Evolutionary conservation across 129 eudicot species (phyloP).

Genomic region (Cynara cardunculus): DNA sequence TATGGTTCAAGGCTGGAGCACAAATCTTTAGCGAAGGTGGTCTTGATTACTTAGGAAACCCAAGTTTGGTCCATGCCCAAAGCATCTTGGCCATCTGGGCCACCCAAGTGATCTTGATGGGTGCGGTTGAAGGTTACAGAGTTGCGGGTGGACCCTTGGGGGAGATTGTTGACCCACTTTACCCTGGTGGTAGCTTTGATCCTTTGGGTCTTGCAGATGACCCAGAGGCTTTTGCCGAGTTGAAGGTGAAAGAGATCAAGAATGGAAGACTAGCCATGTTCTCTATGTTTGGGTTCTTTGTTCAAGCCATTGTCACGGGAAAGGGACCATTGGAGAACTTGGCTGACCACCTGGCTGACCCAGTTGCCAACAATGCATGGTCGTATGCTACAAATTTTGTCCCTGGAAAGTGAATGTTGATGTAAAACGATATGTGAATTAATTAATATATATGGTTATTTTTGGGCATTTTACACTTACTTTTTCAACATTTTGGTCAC

Average conservation of each 20-base stretch:
- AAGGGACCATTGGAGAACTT: constrained; percentile 78
- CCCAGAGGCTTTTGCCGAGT: constrained; percentile 74
- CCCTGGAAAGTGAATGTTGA: constrained; percentile 50
- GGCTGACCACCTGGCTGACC: constrained; percentile 70
- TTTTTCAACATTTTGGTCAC: not conserved
- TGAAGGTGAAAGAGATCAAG: constrained; percentile 70
- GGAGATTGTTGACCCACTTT: constrained; percentile 69
- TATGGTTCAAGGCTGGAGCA: constrained; percentile 77
- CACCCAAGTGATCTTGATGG: constrained; percentile 62
- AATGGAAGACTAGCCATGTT: constrained; percentile 73
- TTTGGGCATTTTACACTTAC: not conserved
- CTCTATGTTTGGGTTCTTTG: constrained; percentile 74
- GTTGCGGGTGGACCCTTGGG: constrained; percentile 75
- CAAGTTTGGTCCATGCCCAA: constrained; percentile 64
- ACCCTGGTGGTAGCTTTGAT: constrained; percentile 72
- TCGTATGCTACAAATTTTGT: constrained; percentile 68
- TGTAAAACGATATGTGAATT: constrained; percentile 37
- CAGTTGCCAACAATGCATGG: constrained; percentile 72
- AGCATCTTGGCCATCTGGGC: constrained; percentile 82
- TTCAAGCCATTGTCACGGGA: constrained; percentile 76
- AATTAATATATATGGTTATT: constrained; percentile 10
- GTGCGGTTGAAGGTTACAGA: constrained; percentile 76
- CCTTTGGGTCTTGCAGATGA: constrained; percentile 72
- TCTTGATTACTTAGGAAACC: constrained; percentile 71
- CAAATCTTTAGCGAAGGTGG: constrained; percentile 83